Percentiles rank a stretch among this genome's conserved stretches.
Conservation (phyloP, 345 rosid genomes). For the Aegle marmelos region DNA sequence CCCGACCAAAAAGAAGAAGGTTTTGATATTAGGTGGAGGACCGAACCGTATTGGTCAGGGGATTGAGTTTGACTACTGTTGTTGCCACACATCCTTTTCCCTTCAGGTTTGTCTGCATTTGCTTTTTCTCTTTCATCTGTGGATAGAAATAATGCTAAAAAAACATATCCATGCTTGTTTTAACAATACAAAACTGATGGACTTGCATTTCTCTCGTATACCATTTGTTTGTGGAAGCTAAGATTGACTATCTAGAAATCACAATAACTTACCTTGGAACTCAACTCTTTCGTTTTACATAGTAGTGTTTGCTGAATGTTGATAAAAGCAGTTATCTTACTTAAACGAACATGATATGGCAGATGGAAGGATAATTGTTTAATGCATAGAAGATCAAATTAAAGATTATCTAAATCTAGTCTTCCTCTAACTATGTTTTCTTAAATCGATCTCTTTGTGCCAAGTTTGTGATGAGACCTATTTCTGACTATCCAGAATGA, state of each 20-base stretch:
- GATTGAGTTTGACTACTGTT: slow-evolving; percentile 97
- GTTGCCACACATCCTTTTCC: slow-evolving; percentile 94
- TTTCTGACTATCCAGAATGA: not conserved
- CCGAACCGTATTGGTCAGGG: slow-evolving; percentile 98
- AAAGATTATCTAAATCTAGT: not conserved
- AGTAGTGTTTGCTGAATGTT: not conserved
- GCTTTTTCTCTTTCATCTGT: not conserved
- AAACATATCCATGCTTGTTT: not conserved
- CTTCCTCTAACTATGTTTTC: not conserved
- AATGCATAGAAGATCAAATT: not conserved
- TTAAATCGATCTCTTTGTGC: not conserved
- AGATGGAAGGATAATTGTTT: not conserved
- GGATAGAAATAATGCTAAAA: not conserved
- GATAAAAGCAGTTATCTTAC: not conserved
- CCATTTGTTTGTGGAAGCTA: not conserved
- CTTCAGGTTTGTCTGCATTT: slow-evolving; percentile 65
- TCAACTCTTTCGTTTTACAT: slow-evolving; percentile 7
- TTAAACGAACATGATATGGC: not conserved
- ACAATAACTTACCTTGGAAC: not conserved
- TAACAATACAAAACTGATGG: not conserved
- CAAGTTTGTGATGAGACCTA: slow-evolving; percentile 1
- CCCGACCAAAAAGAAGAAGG: slow-evolving; percentile 74
- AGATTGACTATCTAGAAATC: not conserved
- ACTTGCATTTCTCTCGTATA: not conserved
- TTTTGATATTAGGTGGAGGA: slow-evolving; percentile 96